phyloP scores from a whole-genome alignment of 345 rosid species.

The Hevea brasiliensis region DNA sequence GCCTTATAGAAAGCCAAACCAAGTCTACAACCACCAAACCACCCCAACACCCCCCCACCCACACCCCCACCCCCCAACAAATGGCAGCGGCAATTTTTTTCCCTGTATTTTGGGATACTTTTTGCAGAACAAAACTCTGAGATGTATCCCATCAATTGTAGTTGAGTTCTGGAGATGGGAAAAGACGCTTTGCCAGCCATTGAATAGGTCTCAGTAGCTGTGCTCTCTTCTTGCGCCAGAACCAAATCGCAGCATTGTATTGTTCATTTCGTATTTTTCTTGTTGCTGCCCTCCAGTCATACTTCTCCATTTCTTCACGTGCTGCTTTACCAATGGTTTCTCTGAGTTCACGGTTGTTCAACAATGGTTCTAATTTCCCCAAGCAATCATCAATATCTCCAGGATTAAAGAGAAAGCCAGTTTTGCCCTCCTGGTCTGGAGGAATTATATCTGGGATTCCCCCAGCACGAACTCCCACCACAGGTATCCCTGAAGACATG shows the following conservation, averaged over 20 bases:
- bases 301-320: slow-evolving; percentile 82
- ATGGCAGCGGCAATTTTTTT: too few relatives aligned
- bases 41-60: too few relatives aligned
- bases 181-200: slow-evolving; percentile 66
- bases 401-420: slow-evolving; percentile 69
- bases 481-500: slow-evolving; percentile 93
- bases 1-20: not conserved
- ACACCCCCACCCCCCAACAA: too few relatives aligned
- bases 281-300: slow-evolving; percentile 96
- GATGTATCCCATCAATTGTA: slow-evolving; percentile 19
- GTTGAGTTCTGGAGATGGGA: slow-evolving; percentile 58
- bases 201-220: slow-evolving; percentile 71
- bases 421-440: slow-evolving; percentile 81
- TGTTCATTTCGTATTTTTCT: slow-evolving; percentile 83
- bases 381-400: slow-evolving; percentile 88
- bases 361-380: slow-evolving; percentile 57
- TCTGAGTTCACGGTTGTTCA: slow-evolving; percentile 54
- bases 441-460: slow-evolving; percentile 97
- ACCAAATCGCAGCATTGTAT: slow-evolving; percentile 93
- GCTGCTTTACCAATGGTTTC: slow-evolving; percentile 81
- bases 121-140: not conserved
- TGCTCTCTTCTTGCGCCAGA: slow-evolving; percentile 84
- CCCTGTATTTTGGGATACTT: not conserved
- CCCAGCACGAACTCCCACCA: slow-evolving; percentile 90
- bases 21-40: slow-evolving; percentile 6